Percentiles rank a stretch among this genome's conserved stretches.
Conservation (phyloP, 2,329 filamentous ascomycete species). For the Hypoxylon sp. region DNA sequence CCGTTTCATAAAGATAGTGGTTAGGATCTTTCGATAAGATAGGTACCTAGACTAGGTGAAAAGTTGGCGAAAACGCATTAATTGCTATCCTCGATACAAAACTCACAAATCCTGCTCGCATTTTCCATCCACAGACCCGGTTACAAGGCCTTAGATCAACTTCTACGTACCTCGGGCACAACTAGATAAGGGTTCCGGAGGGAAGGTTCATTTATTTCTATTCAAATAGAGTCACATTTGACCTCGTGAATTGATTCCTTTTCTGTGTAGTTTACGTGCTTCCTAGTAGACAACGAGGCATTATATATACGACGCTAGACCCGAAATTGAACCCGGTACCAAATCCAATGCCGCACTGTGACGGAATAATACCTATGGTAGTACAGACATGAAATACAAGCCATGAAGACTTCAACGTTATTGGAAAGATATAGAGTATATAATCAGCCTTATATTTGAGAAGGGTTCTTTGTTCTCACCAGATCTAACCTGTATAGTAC, state of each 20-base stretch:
- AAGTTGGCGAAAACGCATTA: not conserved
- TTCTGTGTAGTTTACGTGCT: not conserved
- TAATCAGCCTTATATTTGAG: too few relatives aligned
- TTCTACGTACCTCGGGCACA: not conserved
- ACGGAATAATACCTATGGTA: not conserved
- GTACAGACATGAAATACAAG: not conserved
- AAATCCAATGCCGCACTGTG: not conserved
- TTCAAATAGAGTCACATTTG: not conserved
- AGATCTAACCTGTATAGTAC: too few relatives aligned
- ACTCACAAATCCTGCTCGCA: not conserved
- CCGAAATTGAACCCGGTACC: not conserved
- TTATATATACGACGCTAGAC: not conserved
- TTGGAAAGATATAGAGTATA: too few relatives aligned
- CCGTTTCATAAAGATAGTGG: not conserved
- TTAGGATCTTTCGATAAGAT: constrained; percentile 1
- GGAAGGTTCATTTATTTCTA: not conserved
- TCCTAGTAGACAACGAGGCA: not conserved
- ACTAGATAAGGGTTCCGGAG: not conserved
- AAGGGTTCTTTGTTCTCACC: too few relatives aligned
- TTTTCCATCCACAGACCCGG: too few relatives aligned
- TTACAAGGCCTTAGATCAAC: not conserved
- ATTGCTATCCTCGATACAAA: not conserved
- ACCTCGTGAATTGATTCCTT: not conserved
- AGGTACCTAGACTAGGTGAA: not conserved
- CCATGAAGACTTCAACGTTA: not conserved